A percentile compares a stretch with the other conserved stretches of the same genome.
These are phyloP conservation scores for Solanum bulbocastanum DNA, from an alignment of 257 asterid genomes.

Conservation along the genomic window DNA sequence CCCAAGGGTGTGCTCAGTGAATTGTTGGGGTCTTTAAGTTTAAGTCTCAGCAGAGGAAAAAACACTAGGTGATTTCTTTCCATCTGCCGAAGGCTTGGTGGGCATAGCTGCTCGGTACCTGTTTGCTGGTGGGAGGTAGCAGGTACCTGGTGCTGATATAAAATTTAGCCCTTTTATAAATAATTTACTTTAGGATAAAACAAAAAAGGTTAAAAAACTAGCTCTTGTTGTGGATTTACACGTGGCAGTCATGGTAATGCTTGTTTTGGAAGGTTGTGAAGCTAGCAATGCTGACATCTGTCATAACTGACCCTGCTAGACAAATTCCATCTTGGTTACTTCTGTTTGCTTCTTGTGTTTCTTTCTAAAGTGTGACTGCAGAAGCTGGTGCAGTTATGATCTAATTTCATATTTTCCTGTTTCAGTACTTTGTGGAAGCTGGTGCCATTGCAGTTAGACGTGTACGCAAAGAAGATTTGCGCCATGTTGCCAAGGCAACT, in stretches of 20 bases:
- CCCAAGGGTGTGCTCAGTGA: not conserved
- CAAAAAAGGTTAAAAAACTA: not conserved
- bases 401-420: not conserved
- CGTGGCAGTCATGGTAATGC: not conserved
- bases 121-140: not conserved
- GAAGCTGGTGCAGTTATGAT: not conserved
- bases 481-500: slow-evolving; percentile 94
- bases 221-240: not conserved
- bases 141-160: not conserved
- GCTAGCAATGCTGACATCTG: not conserved
- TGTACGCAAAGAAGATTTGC: slow-evolving; percentile 85
- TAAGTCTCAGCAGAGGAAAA: not conserved
- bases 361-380: not conserved
- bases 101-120: not conserved
- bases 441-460: slow-evolving; percentile 94
- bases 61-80: not conserved
- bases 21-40: not conserved
- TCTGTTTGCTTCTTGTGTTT: not conserved
- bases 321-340: not conserved
- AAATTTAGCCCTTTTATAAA: not conserved
- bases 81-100: not conserved
- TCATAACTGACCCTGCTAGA: not conserved
- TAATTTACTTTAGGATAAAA: not conserved
- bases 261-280: not conserved
- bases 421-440: slow-evolving; percentile 91